Percentiles rank a stretch among this genome's conserved stretches.
phyloP scores from a whole-genome alignment of 345 rosid species.

The Gynandropsis gynandra region DNA sequence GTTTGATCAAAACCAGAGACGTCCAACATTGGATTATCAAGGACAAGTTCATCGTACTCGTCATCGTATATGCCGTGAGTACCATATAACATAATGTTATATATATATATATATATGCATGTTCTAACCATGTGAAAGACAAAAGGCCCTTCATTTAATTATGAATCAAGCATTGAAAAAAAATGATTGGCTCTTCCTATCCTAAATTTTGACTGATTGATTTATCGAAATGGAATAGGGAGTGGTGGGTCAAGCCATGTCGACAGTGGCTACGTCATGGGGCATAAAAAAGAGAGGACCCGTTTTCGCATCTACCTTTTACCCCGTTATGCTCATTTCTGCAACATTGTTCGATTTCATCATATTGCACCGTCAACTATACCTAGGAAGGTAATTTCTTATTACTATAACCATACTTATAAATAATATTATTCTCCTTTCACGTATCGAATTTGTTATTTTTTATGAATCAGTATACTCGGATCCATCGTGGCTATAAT shows the following conservation, averaged over 20 bases:
- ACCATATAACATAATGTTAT: neutral
- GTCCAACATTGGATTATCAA: conserved; percentile 39
- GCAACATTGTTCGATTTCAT: conserved; percentile 57
- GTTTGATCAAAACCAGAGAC: conserved; percentile 31
- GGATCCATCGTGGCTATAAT: conserved; percentile 54
- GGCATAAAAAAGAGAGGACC: conserved; percentile 67
- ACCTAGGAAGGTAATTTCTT: conserved; percentile 52
- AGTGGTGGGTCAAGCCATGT: conserved; percentile 64
- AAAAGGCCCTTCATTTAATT: too few relatives aligned
- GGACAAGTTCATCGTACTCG: conserved; percentile 34
- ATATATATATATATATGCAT: too few relatives aligned
- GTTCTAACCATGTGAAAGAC: too few relatives aligned
- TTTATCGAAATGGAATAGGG: conserved; percentile 37
- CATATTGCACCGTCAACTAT: conserved; percentile 50
- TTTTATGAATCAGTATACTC: conserved; percentile 34
- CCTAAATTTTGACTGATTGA: neutral
- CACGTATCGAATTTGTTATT: neutral
- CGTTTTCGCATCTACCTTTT: conserved; percentile 59
- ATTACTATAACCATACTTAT: too few relatives aligned
- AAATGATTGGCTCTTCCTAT: too few relatives aligned
- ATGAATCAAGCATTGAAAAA: too few relatives aligned
- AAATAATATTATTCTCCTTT: neutral
- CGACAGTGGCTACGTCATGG: conserved; percentile 72
- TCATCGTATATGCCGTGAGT: conserved; percentile 49
- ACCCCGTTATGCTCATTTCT: conserved; percentile 49